Base-by-base conservation (phyloP, 129 eudicot species). In the Saussurea involucrata region DNA sequence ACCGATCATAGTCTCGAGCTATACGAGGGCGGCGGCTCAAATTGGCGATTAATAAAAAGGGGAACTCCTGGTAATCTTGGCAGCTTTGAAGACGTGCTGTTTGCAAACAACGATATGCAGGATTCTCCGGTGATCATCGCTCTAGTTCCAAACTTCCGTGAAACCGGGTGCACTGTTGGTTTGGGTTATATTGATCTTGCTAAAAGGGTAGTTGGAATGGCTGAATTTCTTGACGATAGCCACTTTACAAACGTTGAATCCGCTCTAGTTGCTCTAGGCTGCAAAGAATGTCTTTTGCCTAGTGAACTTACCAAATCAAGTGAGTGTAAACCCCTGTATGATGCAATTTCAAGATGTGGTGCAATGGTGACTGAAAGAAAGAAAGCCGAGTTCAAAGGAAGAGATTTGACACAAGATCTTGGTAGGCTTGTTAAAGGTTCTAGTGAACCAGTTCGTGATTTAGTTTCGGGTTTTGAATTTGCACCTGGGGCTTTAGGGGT, bases 61-160 rank as follows among this genome's bases (percentile, higher is more conserved):
- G 98, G 97, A 74, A 89, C 93, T 68, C 98, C 98, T 11, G 98
- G 98, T 73, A 95, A 95, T 80, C 86, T 95, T 6, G 92, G 96
- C 42, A 92, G 94, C 74, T 95, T 95, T 55, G 97, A 95, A 75
- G 98, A 95, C 42, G 80, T 95, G 78, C 75, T 95, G 75, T 95
- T 91, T 86, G 98, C 97, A 33, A 89, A 95, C 74, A 91, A 95
- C 17, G 98, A 95, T 60, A 95, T 91, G 98, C 98, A 95, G 66
- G 96, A 92, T 57, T 87, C 96, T 58, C 98, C 97, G 0, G 96
- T 76, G 49, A 89, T 87, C 21, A 89, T 88, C 40, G 96, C 98
- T 32, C 67, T 95, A 29, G 31, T 85, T 64, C 96, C 94, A 46
- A 83, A 66, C 29, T 86, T 87, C 20, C 83, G 86, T 63, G 94